A percentile compares a stretch with the other conserved stretches of the same genome.
Evolutionary conservation across 805 yeast genomes (phyloP).

Genomic region (Candida khao-thaluensis): DNA sequence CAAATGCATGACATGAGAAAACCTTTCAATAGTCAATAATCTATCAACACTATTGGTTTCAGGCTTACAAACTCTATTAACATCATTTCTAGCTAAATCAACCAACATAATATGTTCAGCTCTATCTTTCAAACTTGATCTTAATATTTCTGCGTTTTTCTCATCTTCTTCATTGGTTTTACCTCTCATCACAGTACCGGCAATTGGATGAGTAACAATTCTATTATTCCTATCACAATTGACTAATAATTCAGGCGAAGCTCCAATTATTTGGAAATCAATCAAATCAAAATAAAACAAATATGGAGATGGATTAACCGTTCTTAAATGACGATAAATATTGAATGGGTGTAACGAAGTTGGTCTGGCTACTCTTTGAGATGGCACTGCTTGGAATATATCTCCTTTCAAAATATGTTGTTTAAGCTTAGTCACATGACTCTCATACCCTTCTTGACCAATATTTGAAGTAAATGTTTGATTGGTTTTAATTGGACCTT

Average conservation of each 20-base stretch:
- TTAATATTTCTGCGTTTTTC: slow-evolving; percentile 66
- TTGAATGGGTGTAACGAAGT: slow-evolving; percentile 96
- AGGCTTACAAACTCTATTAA: slow-evolving; percentile 93
- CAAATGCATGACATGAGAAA: slow-evolving; percentile 95
- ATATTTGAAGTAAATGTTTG: slow-evolving; percentile 82
- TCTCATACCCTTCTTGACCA: slow-evolving; percentile 91
- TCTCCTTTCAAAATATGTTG: slow-evolving; percentile 87
- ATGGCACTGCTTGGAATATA: slow-evolving; percentile 96
- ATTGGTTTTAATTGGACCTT: slow-evolving; percentile 63
- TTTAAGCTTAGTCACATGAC: slow-evolving; percentile 72
- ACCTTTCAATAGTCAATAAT: slow-evolving; percentile 84
- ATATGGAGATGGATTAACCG: slow-evolving; percentile 97
- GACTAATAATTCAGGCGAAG: slow-evolving; percentile 92
- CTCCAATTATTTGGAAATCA: slow-evolving; percentile 95
- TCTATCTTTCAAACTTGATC: slow-evolving; percentile 81
- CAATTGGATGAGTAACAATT: slow-evolving; percentile 94
- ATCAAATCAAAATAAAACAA: slow-evolving; percentile 88
- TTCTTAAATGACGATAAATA: slow-evolving; percentile 88
- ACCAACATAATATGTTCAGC: slow-evolving; percentile 99
- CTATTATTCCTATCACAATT: slow-evolving; percentile 71
- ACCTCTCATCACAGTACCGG: slow-evolving; percentile 94
- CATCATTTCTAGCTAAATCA: slow-evolving; percentile 94
- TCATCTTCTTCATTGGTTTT: slow-evolving; percentile 91
- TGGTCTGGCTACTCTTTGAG: slow-evolving; percentile 94
- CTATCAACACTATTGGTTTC: slow-evolving; percentile 81